These are phyloP conservation scores for Rugonectria rugulosa DNA, from an alignment of 2,329 filamentous ascomycete species.

Conservation along the genomic window DNA sequence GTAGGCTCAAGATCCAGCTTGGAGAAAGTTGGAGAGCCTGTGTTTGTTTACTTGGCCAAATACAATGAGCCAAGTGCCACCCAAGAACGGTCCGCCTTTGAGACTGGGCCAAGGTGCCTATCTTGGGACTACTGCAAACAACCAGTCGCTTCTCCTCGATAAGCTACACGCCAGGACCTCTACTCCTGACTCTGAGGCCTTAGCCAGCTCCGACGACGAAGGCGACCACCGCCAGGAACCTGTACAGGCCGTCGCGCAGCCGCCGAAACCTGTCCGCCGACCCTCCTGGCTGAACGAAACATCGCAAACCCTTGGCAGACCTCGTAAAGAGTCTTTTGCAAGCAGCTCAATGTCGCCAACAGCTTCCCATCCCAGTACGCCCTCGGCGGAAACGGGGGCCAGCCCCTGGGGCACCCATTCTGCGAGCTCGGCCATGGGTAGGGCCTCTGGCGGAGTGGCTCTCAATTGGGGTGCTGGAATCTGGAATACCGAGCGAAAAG, in stretches of 20 bases:
- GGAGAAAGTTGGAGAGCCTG: constrained; percentile 19
- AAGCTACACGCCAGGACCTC: constrained; percentile 82
- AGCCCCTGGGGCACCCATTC: constrained; percentile 64
- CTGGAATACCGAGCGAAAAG: constrained; percentile 82
- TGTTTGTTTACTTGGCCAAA: constrained; percentile 20
- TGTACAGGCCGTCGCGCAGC: constrained; percentile 56
- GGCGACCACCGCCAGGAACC: constrained; percentile 69
- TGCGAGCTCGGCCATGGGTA: constrained; percentile 56
- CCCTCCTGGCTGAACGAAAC: constrained; percentile 90
- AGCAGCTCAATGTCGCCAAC: constrained; percentile 80
- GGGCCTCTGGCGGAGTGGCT: constrained; percentile 55
- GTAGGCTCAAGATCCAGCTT: constrained; percentile 2
- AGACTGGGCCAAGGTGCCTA: constrained; percentile 60
- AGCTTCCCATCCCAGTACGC: constrained; percentile 81
- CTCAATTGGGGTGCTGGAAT: constrained; percentile 84
- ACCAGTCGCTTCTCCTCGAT: constrained; percentile 73
- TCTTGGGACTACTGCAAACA: constrained; percentile 59
- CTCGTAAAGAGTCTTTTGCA: constrained; percentile 79
- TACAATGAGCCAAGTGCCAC: constrained; percentile 60
- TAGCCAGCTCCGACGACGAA: constrained; percentile 96
- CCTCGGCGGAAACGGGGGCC: constrained; percentile 68
- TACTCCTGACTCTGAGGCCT: constrained; percentile 91
- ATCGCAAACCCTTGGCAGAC: constrained; percentile 66
- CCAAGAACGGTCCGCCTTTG: constrained; percentile 58
- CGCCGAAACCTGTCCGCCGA: constrained; percentile 71